Evolutionary conservation across 1,284 basidiomycete species (phyloP).

Genomic region (Apiotrichum siamense): DNA sequence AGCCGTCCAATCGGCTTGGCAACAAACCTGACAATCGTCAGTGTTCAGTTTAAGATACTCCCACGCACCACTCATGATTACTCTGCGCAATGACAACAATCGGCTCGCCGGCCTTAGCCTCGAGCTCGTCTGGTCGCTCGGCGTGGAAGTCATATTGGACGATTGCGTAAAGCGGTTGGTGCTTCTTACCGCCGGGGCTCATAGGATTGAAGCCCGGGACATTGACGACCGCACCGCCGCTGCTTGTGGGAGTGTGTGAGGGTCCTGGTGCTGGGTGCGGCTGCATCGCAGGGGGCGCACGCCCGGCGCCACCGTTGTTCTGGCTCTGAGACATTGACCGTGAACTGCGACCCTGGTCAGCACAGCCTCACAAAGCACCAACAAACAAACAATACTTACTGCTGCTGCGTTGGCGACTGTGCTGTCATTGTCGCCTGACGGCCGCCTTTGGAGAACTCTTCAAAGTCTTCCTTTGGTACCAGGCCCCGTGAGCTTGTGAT

Average conservation of each 20-base stretch:
- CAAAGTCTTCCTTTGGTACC: constrained; percentile 78
- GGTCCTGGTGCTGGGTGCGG: no score
- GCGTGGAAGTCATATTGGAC: constrained; percentile 93
- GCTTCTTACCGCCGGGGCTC: constrained; percentile 9
- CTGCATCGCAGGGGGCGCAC: background rate
- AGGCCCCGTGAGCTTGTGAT: constrained; percentile 83
- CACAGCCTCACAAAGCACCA: background rate
- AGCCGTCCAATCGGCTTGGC: constrained; percentile 88
- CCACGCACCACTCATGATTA: constrained; percentile 49
- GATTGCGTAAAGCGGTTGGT: constrained; percentile 63
- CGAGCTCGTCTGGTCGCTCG: constrained; percentile 92
- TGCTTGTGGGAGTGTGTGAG: background rate
- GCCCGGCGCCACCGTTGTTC: constrained; percentile 1
- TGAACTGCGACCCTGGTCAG: background rate
- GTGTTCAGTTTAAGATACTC: background rate
- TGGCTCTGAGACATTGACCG: constrained; percentile 1
- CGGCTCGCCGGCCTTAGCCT: constrained; percentile 86
- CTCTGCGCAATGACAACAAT: constrained; percentile 62
- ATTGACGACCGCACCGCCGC: background rate
- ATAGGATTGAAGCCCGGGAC: background rate
- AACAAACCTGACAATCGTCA: constrained; percentile 50
- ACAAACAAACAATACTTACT: no score
- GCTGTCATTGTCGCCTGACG: constrained; percentile 2
- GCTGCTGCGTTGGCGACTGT: background rate
- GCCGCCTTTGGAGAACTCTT: constrained; percentile 73